Evolutionary conservation across 2,329 filamentous ascomycete genomes (phyloP), one percentile per base, ranked within the genome.

Genomic region (Metarhizium humberi): DNA sequence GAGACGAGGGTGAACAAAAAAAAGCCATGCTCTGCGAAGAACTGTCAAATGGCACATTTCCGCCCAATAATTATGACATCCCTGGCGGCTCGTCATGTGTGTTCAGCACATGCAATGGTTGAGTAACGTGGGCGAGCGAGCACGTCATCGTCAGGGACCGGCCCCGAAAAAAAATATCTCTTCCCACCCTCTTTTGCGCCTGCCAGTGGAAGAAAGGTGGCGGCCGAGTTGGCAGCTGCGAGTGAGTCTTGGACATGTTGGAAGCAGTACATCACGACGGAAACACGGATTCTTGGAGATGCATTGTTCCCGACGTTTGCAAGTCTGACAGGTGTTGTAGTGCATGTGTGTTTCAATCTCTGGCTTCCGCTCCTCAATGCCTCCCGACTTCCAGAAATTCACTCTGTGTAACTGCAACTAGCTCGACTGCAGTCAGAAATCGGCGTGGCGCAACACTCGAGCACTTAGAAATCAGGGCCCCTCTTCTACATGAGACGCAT

Each of bases 71-170:
- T 36, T 49, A 36, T 30, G 11, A 10, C 34, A 32, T 49, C 5
- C 45, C 16, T 48, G 32, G 34, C 34, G 20, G 48, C 40, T 18
- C n/a, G 14, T n/a, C 40, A 16, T 6, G 14, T 43, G 40, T 20
- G 25, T 25, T 25, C 30, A 34, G 38, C 52, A 47, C 50, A 55
- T 50, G 47, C 46, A 49, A 36, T 16, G 47, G 34, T 48, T 50
- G 38, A 48, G 18, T 45, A 16, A 25, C 25, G 25, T 25, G 25
- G 18, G 36, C 32, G 36, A 36, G 42, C 25, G 51, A 59, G 53
- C 55, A 59, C 57, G 57, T 57, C 57, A 56, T 57, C 38, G 50
- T 52, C 53, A 49, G 53, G 49, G 38, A 55, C 54, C 25, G 25
- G 29, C 36, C 43, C 51, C 38, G 45, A 34, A 48, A 50, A 50